A percentile compares a stretch with the other conserved stretches of the same genome.
These are phyloP conservation scores for Thelonectria olida DNA, from an alignment of 2,329 filamentous ascomycete genomes.

Conservation along the genomic window DNA sequence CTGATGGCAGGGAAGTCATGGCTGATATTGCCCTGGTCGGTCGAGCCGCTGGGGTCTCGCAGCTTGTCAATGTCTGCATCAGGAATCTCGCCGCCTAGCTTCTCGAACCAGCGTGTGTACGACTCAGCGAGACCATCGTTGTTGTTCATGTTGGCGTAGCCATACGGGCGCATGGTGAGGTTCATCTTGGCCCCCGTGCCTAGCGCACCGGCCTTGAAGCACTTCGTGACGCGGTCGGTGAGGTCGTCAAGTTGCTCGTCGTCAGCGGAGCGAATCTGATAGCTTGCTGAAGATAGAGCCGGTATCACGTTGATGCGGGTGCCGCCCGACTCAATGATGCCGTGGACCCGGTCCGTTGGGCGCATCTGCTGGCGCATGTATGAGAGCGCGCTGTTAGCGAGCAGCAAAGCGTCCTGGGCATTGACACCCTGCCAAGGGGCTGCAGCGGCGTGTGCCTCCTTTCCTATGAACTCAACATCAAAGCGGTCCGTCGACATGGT, in stretches of 20 bases:
- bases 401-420: constrained; percentile 32
- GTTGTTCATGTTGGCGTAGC: constrained; percentile 45
- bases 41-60: constrained; percentile 33
- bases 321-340: constrained; percentile 31
- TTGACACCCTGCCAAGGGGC: constrained; percentile 33
- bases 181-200: constrained; percentile 46
- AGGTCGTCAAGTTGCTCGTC: constrained; percentile 33
- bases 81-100: not conserved
- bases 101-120: constrained; percentile 20
- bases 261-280: constrained; percentile 61
- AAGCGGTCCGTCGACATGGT: constrained; percentile 30
- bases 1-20: constrained; percentile 41
- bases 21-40: constrained; percentile 44
- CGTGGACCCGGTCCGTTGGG: constrained; percentile 30
- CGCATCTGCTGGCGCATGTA: constrained; percentile 32
- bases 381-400: constrained; percentile 33
- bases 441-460: constrained; percentile 28
- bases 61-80: constrained; percentile 39
- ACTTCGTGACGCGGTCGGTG: constrained; percentile 33
- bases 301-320: constrained; percentile 37
- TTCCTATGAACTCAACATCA: constrained; percentile 27
- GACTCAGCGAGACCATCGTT: constrained; percentile 39
- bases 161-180: constrained; percentile 43
- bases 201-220: constrained; percentile 41
- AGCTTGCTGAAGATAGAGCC: constrained; percentile 66